Conservation (phyloP, 2,329 filamentous ascomycete genomes). For the Tympanopsis confertula region DNA sequence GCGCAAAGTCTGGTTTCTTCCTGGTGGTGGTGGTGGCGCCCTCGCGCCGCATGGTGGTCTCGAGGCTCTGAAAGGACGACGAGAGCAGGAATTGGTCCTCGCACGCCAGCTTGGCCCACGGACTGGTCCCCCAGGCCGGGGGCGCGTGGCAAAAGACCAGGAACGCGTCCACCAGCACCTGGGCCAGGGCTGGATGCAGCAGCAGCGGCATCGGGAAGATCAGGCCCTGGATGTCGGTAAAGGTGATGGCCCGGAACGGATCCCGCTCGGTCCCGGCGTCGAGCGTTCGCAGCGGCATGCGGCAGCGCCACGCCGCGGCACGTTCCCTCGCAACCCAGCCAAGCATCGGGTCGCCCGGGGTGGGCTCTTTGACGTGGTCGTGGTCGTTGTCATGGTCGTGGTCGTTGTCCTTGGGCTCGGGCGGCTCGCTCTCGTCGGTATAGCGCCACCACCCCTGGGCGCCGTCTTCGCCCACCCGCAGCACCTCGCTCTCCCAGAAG, state of each 20-base stretch:
- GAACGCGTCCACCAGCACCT: slow-evolving; percentile 56
- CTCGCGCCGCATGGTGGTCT: too few species aligned
- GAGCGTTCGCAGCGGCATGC: slow-evolving; percentile 58
- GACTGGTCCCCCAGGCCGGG: slow-evolving; percentile 19
- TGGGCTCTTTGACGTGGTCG: background rate
- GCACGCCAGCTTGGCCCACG: slow-evolving; percentile 21
- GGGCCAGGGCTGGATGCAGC: slow-evolving; percentile 19
- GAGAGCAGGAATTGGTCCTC: slow-evolving; percentile 37
- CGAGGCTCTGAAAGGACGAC: slow-evolving; percentile 24
- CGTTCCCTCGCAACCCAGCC: slow-evolving; percentile 43
- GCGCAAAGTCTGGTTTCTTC: background rate
- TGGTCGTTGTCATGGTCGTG: slow-evolving; percentile 9
- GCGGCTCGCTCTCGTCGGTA: slow-evolving; percentile 24
- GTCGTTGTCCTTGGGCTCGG: slow-evolving; percentile 20
- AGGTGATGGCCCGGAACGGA: slow-evolving; percentile 71
- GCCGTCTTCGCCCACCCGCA: slow-evolving; percentile 63
- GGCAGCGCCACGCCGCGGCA: slow-evolving; percentile 30
- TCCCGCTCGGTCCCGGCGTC: slow-evolving; percentile 71
- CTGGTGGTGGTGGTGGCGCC: too few species aligned
- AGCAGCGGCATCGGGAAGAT: slow-evolving; percentile 37
- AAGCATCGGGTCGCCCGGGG: background rate
- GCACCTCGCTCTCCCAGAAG: slow-evolving; percentile 80
- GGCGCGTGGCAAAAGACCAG: slow-evolving; percentile 58
- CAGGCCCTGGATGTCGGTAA: slow-evolving; percentile 59
- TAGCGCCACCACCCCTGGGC: slow-evolving; percentile 62